Conservation (phyloP, 495 filamentous ascomycete genomes). For the Aspergillus indologenus region DNA sequence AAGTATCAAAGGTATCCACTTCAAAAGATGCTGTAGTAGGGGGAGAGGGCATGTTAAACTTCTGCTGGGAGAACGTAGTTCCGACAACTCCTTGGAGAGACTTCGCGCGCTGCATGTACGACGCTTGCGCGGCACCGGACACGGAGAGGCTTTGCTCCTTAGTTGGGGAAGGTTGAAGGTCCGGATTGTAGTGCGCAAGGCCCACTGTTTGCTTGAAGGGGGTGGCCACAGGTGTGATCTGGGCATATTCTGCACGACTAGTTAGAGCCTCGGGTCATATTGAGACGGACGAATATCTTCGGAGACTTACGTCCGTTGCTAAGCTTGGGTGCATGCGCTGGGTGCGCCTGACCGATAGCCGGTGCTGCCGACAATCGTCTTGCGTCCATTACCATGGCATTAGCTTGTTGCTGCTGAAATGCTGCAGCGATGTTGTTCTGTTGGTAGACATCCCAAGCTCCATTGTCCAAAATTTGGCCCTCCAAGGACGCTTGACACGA, state of each 20-base stretch:
- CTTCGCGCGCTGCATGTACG: conserved; percentile 47
- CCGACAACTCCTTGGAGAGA: conserved; percentile 44
- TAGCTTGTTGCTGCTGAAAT: conserved; percentile 23
- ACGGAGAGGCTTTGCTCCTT: conserved; percentile 36
- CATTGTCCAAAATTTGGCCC: conserved; percentile 21
- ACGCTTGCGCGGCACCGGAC: conserved; percentile 33
- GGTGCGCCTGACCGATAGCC: conserved; percentile 36
- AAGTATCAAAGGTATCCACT: conserved; percentile 30
- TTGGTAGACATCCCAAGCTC: conserved; percentile 30
- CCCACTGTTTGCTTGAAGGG: conserved; percentile 44
- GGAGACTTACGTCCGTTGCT: conserved; percentile 48
- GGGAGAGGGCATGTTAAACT: conserved; percentile 49
- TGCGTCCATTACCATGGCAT: conserved; percentile 24
- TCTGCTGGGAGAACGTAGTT: conserved; percentile 33
- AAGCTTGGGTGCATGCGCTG: conserved; percentile 59
- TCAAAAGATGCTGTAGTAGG: conserved; percentile 40
- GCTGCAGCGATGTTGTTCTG: conserved; percentile 19
- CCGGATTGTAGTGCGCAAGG: conserved; percentile 35
- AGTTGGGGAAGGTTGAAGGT: conserved; percentile 29
- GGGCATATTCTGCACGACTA: conserved; percentile 37
- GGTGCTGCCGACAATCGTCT: conserved; percentile 41
- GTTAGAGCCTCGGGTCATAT: conserved; percentile 15
- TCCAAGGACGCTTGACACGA: conserved; percentile 13
- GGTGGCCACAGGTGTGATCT: conserved; percentile 48
- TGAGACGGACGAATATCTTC: not conserved